phyloP scores from a whole-genome alignment of 805 yeast genomes.

The Suhomyces canberraensis region DNA sequence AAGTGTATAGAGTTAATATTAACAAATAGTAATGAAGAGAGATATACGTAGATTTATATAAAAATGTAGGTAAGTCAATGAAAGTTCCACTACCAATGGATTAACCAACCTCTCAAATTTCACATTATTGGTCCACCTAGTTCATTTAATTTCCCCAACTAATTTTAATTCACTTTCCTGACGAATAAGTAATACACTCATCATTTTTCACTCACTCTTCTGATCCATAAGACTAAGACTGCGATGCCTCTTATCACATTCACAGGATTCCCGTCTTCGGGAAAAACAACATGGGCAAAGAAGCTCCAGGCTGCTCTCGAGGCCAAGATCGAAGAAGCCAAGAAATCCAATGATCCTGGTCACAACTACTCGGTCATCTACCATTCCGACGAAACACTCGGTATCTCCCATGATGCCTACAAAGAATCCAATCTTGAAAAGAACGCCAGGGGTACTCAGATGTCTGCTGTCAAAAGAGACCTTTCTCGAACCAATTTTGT shows the following conservation, averaged over 20 bases:
- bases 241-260: constrained; percentile 88
- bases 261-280: constrained; percentile 83
- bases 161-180: no score
- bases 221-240: no score
- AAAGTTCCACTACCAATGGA: no score
- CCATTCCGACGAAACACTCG: constrained; percentile 76
- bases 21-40: no score
- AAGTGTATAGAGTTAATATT: no score
- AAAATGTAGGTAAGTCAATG: no score
- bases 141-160: no score
- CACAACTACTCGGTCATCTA: constrained; percentile 57
- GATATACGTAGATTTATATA: no score
- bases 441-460: constrained; percentile 75
- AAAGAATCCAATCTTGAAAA: constrained; percentile 74
- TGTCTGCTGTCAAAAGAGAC: constrained; percentile 85
- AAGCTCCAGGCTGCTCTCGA: constrained; percentile 50
- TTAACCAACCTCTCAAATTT: no score
- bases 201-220: no score
- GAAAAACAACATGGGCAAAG: constrained; percentile 74
- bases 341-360: constrained; percentile 43
- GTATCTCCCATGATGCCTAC: constrained; percentile 67
- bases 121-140: no score
- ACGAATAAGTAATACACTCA: no score
- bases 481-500: constrained; percentile 68
- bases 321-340: constrained; percentile 38